These are phyloP conservation scores for Fraxinus pennsylvanica DNA, from an alignment of 257 asterid genomes.

Conservation along the genomic window DNA sequence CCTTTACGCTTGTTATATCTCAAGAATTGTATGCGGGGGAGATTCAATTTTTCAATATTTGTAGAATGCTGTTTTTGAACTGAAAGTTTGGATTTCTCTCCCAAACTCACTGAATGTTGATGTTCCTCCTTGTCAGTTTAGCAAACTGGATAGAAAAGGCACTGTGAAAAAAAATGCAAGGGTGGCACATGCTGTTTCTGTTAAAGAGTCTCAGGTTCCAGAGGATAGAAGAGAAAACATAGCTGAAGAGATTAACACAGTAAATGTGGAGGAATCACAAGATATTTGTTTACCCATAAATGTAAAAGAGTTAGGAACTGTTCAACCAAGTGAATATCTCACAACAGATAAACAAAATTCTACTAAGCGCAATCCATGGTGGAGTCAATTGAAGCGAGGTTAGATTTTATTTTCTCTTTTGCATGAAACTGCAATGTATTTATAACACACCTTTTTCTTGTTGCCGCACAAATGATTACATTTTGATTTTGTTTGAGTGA, in stretches of 20 bases:
- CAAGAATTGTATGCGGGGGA: not conserved
- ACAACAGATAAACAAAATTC: slow-evolving; percentile 28
- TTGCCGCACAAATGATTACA: not conserved
- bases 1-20: slow-evolving; percentile 1
- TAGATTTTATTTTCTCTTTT: slow-evolving; percentile 26
- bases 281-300: slow-evolving; percentile 29
- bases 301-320: slow-evolving; percentile 11
- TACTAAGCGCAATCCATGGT: slow-evolving; percentile 23
- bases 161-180: slow-evolving; percentile 47
- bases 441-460: not conserved
- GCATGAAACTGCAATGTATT: slow-evolving; percentile 9
- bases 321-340: slow-evolving; percentile 32
- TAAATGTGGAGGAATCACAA: slow-evolving; percentile 37
- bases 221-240: slow-evolving; percentile 32
- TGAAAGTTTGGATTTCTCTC: slow-evolving; percentile 5
- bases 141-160: slow-evolving; percentile 42
- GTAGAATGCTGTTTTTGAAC: slow-evolving; percentile 12
- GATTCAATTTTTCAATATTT: not conserved
- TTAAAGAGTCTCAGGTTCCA: slow-evolving; percentile 34
- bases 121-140: slow-evolving; percentile 33
- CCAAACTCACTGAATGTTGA: slow-evolving; percentile 4
- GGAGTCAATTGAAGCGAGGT: slow-evolving; percentile 42
- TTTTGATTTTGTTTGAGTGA: not conserved
- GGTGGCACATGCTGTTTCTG: slow-evolving; percentile 42
- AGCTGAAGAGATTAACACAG: slow-evolving; percentile 28